These are phyloP conservation scores for Kuraishia borneana DNA, from an alignment of 805 yeast genomes.

Conservation along the genomic window DNA sequence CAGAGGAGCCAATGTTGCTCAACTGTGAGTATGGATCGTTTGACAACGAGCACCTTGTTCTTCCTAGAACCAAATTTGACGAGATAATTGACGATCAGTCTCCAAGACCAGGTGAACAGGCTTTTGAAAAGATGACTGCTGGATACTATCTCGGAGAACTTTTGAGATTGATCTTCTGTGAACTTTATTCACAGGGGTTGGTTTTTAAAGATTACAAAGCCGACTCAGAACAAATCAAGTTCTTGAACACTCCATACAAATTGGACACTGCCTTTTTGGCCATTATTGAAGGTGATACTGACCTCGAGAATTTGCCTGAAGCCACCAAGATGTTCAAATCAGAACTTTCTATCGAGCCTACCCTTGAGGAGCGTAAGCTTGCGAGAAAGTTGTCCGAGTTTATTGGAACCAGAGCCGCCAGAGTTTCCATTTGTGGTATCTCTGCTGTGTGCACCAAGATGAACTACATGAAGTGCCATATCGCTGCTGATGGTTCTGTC, in stretches of 20 bases:
- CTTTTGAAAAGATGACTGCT: constrained; percentile 96
- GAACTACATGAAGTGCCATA: constrained; percentile 65
- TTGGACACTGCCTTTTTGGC: constrained; percentile 90
- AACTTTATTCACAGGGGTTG: constrained; percentile 52
- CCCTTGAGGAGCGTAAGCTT: constrained; percentile 73
- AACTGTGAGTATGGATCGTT: constrained; percentile 99
- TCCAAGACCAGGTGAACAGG: constrained; percentile 96
- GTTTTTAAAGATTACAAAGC: constrained; percentile 46
- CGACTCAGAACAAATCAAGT: constrained; percentile 44
- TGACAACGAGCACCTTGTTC: constrained; percentile 77
- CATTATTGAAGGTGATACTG: constrained; percentile 85
- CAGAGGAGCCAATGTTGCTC: constrained; percentile 79
- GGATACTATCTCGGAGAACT: constrained; percentile 96
- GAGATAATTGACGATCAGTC: constrained; percentile 71
- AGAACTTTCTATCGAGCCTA: constrained; percentile 53
- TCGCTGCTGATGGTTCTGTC: constrained; percentile 98
- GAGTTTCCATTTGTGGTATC: constrained; percentile 92
- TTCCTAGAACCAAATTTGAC: constrained; percentile 91
- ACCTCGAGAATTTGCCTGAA: constrained; percentile 73
- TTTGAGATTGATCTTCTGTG: constrained; percentile 70
- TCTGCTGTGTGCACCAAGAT: constrained; percentile 93
- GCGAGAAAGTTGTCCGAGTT: constrained; percentile 76
- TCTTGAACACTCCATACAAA: constrained; percentile 54
- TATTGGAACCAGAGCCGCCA: constrained; percentile 89
- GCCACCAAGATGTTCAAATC: constrained; percentile 55